Percentiles rank a stretch among this genome's conserved stretches.
These are phyloP conservation scores for Naganishia sp. DNA, from an alignment of 1,284 basidiomycete species.

Conservation along the genomic window DNA sequence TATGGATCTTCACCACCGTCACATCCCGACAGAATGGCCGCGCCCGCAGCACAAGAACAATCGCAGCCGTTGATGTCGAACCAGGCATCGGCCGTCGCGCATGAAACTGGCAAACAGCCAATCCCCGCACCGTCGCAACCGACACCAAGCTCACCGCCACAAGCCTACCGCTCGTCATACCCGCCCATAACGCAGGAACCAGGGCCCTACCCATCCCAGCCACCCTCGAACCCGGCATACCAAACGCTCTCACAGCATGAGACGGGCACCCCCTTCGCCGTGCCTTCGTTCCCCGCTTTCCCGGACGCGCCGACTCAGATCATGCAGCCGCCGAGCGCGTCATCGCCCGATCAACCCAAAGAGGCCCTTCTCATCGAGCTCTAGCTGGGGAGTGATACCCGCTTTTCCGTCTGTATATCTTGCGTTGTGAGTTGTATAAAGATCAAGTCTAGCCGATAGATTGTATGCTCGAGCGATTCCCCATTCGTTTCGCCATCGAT, in stretches of 20 bases:
- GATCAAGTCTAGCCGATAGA: not conserved
- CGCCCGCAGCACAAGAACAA: conserved; percentile 32
- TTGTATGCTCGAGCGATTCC: not conserved
- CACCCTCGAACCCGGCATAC: conserved; percentile 2
- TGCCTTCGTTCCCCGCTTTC: conserved; percentile 10
- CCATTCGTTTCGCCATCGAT: too few relatives aligned
- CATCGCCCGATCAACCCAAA: conserved; percentile 67
- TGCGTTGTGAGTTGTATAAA: not conserved
- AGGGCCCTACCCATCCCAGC: conserved; percentile 25
- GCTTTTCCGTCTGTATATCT: not conserved
- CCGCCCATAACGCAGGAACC: conserved; percentile 21
- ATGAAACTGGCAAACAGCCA: not conserved
- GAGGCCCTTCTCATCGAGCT: conserved; percentile 74
- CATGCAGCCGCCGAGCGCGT: not conserved
- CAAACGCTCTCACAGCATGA: conserved; percentile 4
- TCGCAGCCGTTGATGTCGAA: conserved; percentile 33
- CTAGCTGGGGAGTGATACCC: conserved; percentile 10
- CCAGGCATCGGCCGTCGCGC: conserved; percentile 34
- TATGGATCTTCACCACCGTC: conserved; percentile 44
- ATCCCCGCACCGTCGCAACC: conserved; percentile 12
- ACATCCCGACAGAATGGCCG: conserved; percentile 34
- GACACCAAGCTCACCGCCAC: conserved; percentile 31
- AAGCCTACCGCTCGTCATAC: conserved; percentile 18
- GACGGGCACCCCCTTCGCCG: not conserved
- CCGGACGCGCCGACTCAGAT: conserved; percentile 21